Evolutionary conservation across 805 yeast genomes (phyloP).

Genomic region (Sugiyamaella valdiviana): DNA sequence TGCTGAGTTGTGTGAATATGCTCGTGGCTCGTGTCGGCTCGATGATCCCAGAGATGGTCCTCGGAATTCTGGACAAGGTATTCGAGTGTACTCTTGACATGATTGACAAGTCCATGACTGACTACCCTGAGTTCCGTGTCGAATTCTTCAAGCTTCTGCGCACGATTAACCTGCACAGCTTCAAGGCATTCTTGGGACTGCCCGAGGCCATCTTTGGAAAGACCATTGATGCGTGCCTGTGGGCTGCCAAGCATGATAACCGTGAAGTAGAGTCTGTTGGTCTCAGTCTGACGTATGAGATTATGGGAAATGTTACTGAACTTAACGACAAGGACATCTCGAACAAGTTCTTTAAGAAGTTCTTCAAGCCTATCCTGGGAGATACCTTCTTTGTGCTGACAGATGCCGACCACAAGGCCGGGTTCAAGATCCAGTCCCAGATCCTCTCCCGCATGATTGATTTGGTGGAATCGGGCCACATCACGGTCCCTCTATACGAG

Average conservation of each 20-base stretch:
- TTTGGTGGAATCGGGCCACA: conserved; percentile 69
- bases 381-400: conserved; percentile 92
- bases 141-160: conserved; percentile 88
- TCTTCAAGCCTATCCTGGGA: conserved; percentile 79
- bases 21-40: conserved; percentile 82
- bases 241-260: conserved; percentile 98
- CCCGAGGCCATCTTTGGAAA: conserved; percentile 90
- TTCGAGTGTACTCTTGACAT: conserved; percentile 91
- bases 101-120: conserved; percentile 93
- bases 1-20: conserved; percentile 87
- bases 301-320: conserved; percentile 76
- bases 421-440: conserved; percentile 82
- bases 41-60: conserved; percentile 83
- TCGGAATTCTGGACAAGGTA: conserved; percentile 78
- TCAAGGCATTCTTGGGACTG: conserved; percentile 76
- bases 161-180: conserved; percentile 78
- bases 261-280: conserved; percentile 96
- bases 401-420: conserved; percentile 96
- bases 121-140: conserved; percentile 96
- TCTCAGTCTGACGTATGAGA: conserved; percentile 71
- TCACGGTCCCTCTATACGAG: conserved; percentile 70
- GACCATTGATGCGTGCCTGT: conserved; percentile 85
- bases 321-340: conserved; percentile 60
- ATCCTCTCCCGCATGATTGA: conserved; percentile 77
- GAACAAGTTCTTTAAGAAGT: conserved; percentile 79